These are phyloP conservation scores for Solanum ossicruentum DNA, from an alignment of 257 asterid species.

Conservation along the genomic window DNA sequence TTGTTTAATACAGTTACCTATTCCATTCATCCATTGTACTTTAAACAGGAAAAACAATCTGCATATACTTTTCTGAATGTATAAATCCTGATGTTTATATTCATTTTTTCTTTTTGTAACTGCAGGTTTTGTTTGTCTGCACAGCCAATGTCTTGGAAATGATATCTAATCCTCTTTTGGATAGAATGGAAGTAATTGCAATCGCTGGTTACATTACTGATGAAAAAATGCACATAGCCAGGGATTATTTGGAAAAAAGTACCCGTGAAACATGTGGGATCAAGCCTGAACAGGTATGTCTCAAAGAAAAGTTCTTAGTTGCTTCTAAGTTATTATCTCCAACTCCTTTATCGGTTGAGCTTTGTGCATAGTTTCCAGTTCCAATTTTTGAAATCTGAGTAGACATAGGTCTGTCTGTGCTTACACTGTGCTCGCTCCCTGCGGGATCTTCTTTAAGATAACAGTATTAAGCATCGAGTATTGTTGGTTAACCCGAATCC, in stretches of 20 bases:
- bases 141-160: constrained; percentile 88
- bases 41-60: background rate
- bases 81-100: background rate
- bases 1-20: background rate
- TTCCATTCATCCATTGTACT: background rate
- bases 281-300: constrained; percentile 74
- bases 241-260: constrained; percentile 85
- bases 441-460: background rate
- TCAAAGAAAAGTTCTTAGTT: background rate
- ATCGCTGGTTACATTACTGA: constrained; percentile 96
- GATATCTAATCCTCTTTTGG: constrained; percentile 90
- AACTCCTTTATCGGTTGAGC: background rate
- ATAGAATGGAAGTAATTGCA: constrained; percentile 95
- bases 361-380: background rate
- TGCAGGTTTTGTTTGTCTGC: constrained; percentile 93
- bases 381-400: background rate
- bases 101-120: background rate
- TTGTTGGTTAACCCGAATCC: background rate
- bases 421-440: background rate
- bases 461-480: background rate
- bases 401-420: background rate
- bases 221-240: constrained; percentile 96
- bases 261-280: constrained; percentile 96
- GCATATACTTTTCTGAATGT: background rate
- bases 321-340: background rate